Evolutionary conservation across 176 grass and related monocot species (phyloP), one percentile per base, ranked within the genome.

Genomic region (Carex parvula): DNA sequence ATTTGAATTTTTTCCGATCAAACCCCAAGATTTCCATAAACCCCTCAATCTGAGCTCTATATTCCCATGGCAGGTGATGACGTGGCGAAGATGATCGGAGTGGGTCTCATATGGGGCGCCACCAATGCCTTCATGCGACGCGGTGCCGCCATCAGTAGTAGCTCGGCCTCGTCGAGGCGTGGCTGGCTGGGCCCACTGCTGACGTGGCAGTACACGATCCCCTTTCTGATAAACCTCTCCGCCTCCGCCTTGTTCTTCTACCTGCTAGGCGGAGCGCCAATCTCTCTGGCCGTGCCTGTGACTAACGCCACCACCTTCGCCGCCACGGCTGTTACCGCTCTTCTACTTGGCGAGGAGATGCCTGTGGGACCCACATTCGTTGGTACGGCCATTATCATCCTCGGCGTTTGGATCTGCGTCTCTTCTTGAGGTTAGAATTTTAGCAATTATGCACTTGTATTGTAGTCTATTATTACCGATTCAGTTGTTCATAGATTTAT

Each of bases 271-370:
- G 82, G 16, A 33, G 85, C 94, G 60, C 94, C 92, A 50, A 92
- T 97, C 86, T 97, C 90, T 83, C 81, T 97, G 9, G 92, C 92
- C 35, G 94, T 97, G 61, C 94, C 94, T 17, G 92, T 94, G 66
- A 97, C 94, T 65, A 92, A 94, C 81, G 94, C 92, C 85, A 90
- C 89, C 53, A 94, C 92, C 64, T 97, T 97, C 85, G 92, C 94
- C 9, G 87, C 90, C 79, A 97, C 94, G 15, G 90, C 94, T 50
- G 87, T 79, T 37, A 70, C 85, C 6, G 90, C 90, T 37, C 83
- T 88, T 9, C 22, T 88, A 2, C 87, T 97, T 3, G 94, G 94
- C 42, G 92, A 97, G 77, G 87, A 86, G 50, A 89, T 89, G 21
- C 92, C 84, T 5, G 42, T 84, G 3, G 90, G 18, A 5, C 89